Conservation (phyloP, 2,329 filamentous ascomycete species). For the Diaporthe vexans region DNA sequence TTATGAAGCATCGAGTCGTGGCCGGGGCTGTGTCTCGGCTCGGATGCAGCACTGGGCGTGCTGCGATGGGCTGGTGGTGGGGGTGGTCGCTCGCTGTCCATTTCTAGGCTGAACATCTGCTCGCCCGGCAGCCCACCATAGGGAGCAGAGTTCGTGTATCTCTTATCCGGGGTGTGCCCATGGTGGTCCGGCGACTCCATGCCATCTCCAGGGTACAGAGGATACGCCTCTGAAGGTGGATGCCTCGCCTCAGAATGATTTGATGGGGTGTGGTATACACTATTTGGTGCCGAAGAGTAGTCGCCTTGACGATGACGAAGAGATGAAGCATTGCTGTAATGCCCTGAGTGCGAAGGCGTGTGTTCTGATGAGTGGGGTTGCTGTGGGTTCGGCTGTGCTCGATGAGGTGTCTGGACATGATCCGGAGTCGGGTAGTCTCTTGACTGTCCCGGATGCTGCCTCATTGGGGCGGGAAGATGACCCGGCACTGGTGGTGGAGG, state of each 20-base stretch:
- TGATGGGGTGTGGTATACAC: slow-evolving; percentile 43
- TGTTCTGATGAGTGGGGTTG: slow-evolving; percentile 62
- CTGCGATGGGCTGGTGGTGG: slow-evolving; percentile 69
- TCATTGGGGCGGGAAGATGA: slow-evolving; percentile 42
- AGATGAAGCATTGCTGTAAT: slow-evolving; percentile 61
- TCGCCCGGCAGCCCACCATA: slow-evolving; percentile 51
- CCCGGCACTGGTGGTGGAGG: slow-evolving; percentile 52
- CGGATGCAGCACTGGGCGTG: slow-evolving; percentile 48
- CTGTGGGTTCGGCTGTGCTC: slow-evolving; percentile 57
- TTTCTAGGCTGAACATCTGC: slow-evolving; percentile 45
- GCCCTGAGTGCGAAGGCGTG: slow-evolving; percentile 66
- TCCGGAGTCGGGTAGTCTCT: slow-evolving; percentile 54
- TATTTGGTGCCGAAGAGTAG: slow-evolving; percentile 52
- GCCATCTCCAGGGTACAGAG: slow-evolving; percentile 54
- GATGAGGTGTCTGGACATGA: slow-evolving; percentile 61
- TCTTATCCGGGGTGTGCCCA: slow-evolving; percentile 53
- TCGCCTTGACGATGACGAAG: slow-evolving; percentile 54
- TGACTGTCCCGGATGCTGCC: slow-evolving; percentile 31
- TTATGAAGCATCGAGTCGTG: slow-evolving; percentile 18
- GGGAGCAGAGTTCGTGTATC: slow-evolving; percentile 44
- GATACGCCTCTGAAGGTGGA: slow-evolving; percentile 49
- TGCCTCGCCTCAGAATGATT: slow-evolving; percentile 34
- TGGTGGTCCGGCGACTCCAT: slow-evolving; percentile 54
- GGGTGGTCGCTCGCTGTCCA: slow-evolving; percentile 64
- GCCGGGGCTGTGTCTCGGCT: slow-evolving; percentile 34